Base-by-base conservation (phyloP, 2,329 filamentous ascomycete species). In the Pseudofabraea citricarpa region DNA sequence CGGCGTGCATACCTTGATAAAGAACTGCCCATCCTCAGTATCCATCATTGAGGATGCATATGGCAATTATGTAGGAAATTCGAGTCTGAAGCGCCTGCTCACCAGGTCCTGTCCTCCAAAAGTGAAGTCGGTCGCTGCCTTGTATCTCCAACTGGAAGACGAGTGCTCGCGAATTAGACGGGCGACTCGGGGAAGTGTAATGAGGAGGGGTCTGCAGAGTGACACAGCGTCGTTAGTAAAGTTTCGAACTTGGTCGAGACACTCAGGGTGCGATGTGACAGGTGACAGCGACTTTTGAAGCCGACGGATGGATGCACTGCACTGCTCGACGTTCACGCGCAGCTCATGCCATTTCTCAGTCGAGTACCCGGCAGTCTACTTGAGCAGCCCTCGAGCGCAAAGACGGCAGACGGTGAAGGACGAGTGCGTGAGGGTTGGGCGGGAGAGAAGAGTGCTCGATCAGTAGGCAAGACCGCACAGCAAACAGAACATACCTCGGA, bases 1-100 rank as follows among this genome's bases (percentile, higher is more conserved):
- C 37, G 26, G 35, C 35, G 36, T 44, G 36, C 70, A 50, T 75
- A 87, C 87, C 81, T 90, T 93, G 69, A 93, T 81, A 71, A 93
- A 94, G 69, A 86, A 70, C 74, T 88, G 82, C 66, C 87, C 87
- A 82, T 93, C 86, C 83, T 91, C 87, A 67, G 85, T 93, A 57
- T 68, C 75, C 69, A 74, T 68, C 57, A 62, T 60, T 65, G 64
- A 52, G 64, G 58, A 74, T 70, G 67, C 74, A 78, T 78, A 43
- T 53, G 57, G 54, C 27, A 12, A 45, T 49, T 46, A 44, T 46
- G 40, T 44, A 37, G 40, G 39, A 50, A 52, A 47, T 56, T 47
- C 50, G 46, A 47, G 44, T 49, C 54, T 45, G 41, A 47, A 35
- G 43, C 36, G 43, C 33, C 41, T 35, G n/a, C n/a, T n/a, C n/a